Evolutionary conservation across 2,329 filamentous ascomycete genomes (phyloP).

Genomic region (Xylariaceae sp.): DNA sequence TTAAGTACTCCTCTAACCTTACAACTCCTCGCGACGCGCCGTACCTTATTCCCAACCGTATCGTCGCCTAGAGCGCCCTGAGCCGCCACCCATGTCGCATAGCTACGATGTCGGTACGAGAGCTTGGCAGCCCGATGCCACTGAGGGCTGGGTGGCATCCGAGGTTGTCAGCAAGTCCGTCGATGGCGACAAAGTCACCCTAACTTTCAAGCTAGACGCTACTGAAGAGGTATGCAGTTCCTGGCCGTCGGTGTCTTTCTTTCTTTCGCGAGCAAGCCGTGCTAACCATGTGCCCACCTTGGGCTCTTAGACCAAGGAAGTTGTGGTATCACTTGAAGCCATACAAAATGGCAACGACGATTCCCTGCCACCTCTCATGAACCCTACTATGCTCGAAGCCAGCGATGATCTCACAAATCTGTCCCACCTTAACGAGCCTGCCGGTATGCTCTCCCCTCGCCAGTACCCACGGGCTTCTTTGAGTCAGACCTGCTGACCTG

Average conservation of each 20-base stretch:
- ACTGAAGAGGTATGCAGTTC: constrained; percentile 64
- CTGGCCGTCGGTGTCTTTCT: not conserved
- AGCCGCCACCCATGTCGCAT: constrained; percentile 67
- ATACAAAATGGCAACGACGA: constrained; percentile 72
- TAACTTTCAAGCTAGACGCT: constrained; percentile 84
- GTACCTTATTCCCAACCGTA: constrained; percentile 16
- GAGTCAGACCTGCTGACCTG: constrained; percentile 21
- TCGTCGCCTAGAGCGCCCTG: constrained; percentile 8
- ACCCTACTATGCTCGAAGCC: constrained; percentile 95
- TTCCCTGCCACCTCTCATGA: constrained; percentile 88
- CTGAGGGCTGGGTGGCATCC: constrained; percentile 95
- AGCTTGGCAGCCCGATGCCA: constrained; percentile 95
- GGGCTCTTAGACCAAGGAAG: constrained; percentile 60
- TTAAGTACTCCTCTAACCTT: constrained; percentile 20
- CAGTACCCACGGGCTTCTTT: constrained; percentile 4
- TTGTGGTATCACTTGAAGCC: constrained; percentile 72
- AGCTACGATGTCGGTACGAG: constrained; percentile 93
- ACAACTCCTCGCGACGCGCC: constrained; percentile 19
- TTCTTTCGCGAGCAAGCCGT: not conserved
- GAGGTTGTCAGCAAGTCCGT: constrained; percentile 83
- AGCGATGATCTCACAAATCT: constrained; percentile 97
- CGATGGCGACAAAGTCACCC: constrained; percentile 77
- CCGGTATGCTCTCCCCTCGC: constrained; percentile 52
- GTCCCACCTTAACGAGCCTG: constrained; percentile 96
- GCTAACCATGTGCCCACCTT: constrained; percentile 18